phyloP scores from a whole-genome alignment of 306 rosid genomes.

The Echinosophora koreensis region DNA sequence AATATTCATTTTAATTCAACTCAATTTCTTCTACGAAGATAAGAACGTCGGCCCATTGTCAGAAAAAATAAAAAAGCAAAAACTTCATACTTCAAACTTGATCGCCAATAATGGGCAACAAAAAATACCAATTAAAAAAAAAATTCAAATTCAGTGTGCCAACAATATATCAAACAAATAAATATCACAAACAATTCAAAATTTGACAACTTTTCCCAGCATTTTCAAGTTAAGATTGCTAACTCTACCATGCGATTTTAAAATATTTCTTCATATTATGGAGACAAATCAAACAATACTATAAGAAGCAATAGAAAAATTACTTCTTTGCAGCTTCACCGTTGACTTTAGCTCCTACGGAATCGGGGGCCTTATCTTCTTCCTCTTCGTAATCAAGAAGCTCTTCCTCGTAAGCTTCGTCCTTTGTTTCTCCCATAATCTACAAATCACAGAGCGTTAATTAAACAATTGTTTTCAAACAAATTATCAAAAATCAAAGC shows the following conservation, averaged over 20 bases:
- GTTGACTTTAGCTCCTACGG: slow-evolving; percentile 71
- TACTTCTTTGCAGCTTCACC: slow-evolving; percentile 84
- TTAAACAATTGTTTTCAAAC: neutral
- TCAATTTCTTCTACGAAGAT: neutral
- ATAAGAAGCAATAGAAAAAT: slow-evolving; percentile 1
- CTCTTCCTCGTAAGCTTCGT: slow-evolving; percentile 83
- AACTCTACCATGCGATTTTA: neutral
- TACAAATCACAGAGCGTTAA: slow-evolving; percentile 19
- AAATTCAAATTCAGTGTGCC: neutral
- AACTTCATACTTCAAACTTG: neutral
- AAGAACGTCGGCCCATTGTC: neutral
- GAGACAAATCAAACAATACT: neutral
- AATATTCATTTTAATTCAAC: neutral
- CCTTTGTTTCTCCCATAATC: slow-evolving; percentile 86
- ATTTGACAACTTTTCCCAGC: neutral
- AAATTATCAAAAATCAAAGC: neutral
- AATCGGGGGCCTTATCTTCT: slow-evolving; percentile 81
- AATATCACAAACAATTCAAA: neutral
- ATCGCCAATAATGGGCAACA: neutral
- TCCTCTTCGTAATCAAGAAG: slow-evolving; percentile 88
- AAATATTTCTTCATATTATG: neutral
- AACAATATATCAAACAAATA: neutral
- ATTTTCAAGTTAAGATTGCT: neutral
- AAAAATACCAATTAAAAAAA: neutral
- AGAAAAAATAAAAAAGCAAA: neutral